These are phyloP conservation scores for Pseudocercospora fuligena DNA, from an alignment of 2,329 filamentous ascomycete species.

Conservation along the genomic window DNA sequence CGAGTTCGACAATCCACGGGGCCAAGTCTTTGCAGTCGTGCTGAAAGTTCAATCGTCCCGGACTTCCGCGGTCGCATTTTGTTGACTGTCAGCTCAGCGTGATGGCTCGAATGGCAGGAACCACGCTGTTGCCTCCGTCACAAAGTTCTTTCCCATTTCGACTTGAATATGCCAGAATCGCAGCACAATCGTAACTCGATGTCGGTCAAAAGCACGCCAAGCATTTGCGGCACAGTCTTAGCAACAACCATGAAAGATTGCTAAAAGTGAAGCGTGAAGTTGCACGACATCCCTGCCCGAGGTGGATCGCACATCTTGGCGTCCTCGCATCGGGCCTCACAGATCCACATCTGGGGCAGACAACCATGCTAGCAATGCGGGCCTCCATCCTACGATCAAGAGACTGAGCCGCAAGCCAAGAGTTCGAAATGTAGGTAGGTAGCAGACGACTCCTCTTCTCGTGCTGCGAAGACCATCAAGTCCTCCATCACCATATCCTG, in stretches of 20 bases:
- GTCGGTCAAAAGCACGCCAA: not conserved
- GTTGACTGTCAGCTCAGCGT: not conserved
- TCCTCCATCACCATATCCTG: not conserved
- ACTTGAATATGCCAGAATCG: not conserved
- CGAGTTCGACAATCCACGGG: not conserved
- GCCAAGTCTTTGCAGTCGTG: not conserved
- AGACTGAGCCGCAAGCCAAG: not conserved
- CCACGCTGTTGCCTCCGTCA: not conserved
- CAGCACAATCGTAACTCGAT: not conserved
- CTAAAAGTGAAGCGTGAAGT: not conserved
- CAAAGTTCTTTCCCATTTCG: not conserved
- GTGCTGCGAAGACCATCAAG: not conserved
- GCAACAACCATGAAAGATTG: no score
- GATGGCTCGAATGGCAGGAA: not conserved
- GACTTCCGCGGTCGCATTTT: not conserved
- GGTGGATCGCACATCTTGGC: no score
- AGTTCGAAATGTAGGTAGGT: not conserved
- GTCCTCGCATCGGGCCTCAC: not conserved
- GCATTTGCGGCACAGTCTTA: not conserved
- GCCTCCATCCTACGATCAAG: not conserved
- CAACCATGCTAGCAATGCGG: not conserved
- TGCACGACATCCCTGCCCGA: not conserved
- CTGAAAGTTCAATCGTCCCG: not conserved
- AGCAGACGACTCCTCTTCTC: not conserved
- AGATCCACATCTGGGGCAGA: not conserved